These are phyloP conservation scores for Podospora tetraspora DNA, from an alignment of 495 filamentous ascomycete genomes.

Conservation along the genomic window DNA sequence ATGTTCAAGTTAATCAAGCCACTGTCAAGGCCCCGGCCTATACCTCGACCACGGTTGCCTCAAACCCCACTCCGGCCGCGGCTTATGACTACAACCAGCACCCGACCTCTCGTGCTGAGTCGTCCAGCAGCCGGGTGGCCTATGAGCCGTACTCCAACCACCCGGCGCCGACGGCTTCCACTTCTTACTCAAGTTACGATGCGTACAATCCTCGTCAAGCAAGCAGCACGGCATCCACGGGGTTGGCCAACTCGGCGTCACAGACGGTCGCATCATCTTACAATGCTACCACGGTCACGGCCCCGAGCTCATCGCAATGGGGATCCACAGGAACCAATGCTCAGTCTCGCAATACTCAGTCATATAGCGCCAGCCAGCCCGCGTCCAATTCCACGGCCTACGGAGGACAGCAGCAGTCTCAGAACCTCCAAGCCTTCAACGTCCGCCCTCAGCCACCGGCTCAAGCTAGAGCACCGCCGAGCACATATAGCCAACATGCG, in stretches of 20 bases:
- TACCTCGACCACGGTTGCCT: constrained; percentile 3
- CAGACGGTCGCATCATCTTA: constrained; percentile 26
- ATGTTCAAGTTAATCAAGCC: constrained; percentile 10
- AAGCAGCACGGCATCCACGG: constrained; percentile 17
- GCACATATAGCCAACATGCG: constrained; percentile 20
- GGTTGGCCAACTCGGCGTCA: constrained; percentile 8
- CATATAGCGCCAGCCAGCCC: constrained; percentile 20
- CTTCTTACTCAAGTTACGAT: constrained; percentile 17
- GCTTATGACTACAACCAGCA: constrained; percentile 24
- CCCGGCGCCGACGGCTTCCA: constrained; percentile 10
- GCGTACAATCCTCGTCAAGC: constrained; percentile 17
- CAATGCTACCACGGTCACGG: constrained; percentile 12
- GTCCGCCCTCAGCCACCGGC: constrained; percentile 22
- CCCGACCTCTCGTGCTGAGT: constrained; percentile 16
- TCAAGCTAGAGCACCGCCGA: constrained; percentile 20
- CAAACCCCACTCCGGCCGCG: constrained; percentile 13
- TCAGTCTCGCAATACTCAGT: constrained; percentile 19
- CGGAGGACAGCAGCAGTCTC: constrained; percentile 17
- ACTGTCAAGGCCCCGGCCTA: constrained; percentile 11
- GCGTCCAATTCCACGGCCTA: constrained; percentile 8
- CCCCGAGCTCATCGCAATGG: constrained; percentile 25
- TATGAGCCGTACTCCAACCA: constrained; percentile 26
- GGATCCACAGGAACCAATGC: constrained; percentile 13
- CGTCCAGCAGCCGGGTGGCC: constrained; percentile 16
- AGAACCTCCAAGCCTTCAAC: constrained; percentile 23